phyloP scores from a whole-genome alignment of 2,329 filamentous ascomycete genomes.

The Truncatella angustata region DNA sequence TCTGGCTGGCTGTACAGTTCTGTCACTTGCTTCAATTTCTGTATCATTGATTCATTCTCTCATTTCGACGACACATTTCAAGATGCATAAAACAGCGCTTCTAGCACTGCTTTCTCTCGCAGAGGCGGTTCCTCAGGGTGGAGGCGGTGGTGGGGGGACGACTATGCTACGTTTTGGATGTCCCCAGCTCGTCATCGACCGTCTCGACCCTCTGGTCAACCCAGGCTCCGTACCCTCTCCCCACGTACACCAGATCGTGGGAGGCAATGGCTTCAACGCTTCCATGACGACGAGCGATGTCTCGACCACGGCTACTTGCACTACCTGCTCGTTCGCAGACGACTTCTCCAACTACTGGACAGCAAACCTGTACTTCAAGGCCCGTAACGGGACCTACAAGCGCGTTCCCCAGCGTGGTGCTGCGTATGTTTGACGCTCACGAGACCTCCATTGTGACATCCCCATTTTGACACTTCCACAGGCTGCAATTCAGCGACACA shows the following conservation, averaged over 20 bases:
- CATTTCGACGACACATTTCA: background rate
- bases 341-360: conserved; percentile 30
- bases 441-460: background rate
- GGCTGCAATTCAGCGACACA: conserved; percentile 11
- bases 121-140: background rate
- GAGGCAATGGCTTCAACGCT: conserved; percentile 28
- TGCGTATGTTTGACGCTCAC: background rate
- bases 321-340: conserved; percentile 24
- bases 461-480: background rate
- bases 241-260: conserved; percentile 29
- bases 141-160: background rate
- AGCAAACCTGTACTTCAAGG: conserved; percentile 23
- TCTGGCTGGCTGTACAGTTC: background rate
- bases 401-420: conserved; percentile 24
- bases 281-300: conserved; percentile 25
- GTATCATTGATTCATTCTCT: background rate
- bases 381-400: conserved; percentile 26
- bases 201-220: conserved; percentile 27
- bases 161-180: conserved; percentile 24
- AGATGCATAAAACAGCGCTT: background rate
- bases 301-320: conserved; percentile 21
- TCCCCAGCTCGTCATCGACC: conserved; percentile 27
- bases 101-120: background rate
- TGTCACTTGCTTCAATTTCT: too few relatives aligned
- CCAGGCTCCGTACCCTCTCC: conserved; percentile 25